A percentile compares a stretch with the other conserved stretches of the same genome.
Conservation (phyloP, 495 filamentous ascomycete species). For the Pyrenula massariospora region DNA sequence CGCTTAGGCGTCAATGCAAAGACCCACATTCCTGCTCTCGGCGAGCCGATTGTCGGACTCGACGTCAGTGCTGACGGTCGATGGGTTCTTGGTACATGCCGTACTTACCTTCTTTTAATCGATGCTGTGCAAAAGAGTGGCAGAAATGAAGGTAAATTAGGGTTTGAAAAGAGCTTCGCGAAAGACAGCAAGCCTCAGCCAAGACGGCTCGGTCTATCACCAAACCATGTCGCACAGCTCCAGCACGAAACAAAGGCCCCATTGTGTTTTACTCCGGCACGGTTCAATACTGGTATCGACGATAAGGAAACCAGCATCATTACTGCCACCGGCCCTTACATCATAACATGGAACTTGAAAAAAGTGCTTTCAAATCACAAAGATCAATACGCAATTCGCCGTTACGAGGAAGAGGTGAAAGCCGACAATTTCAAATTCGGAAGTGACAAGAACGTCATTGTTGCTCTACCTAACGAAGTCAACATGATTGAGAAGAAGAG, state of each 20-base stretch:
- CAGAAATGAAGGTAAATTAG: conserved; percentile 95
- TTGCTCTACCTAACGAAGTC: conserved; percentile 91
- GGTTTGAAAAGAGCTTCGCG: conserved; percentile 86
- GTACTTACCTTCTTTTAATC: conserved; percentile 88
- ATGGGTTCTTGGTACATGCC: conserved; percentile 90
- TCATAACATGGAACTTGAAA: conserved; percentile 91
- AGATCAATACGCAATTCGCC: conserved; percentile 90
- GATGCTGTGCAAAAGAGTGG: conserved; percentile 83
- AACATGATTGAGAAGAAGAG: conserved; percentile 85
- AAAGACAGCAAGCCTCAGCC: conserved; percentile 91
- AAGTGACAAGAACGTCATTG: conserved; percentile 93
- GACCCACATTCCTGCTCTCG: conserved; percentile 89
- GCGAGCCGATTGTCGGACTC: conserved; percentile 87
- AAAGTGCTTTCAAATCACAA: conserved; percentile 68
- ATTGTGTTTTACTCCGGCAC: conserved; percentile 78
- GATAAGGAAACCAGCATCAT: conserved; percentile 79
- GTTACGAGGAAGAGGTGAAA: conserved; percentile 88
- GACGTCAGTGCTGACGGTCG: conserved; percentile 91
- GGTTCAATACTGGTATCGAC: conserved; percentile 86
- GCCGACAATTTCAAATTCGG: conserved; percentile 99
- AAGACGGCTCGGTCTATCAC: conserved; percentile 75
- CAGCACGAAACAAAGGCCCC: conserved; percentile 84
- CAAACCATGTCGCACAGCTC: conserved; percentile 89
- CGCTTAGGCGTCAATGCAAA: conserved; percentile 94
- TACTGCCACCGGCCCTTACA: conserved; percentile 94